Conservation (phyloP, 768 basidiomycete genomes). For the Kwoniella sp. region DNA sequence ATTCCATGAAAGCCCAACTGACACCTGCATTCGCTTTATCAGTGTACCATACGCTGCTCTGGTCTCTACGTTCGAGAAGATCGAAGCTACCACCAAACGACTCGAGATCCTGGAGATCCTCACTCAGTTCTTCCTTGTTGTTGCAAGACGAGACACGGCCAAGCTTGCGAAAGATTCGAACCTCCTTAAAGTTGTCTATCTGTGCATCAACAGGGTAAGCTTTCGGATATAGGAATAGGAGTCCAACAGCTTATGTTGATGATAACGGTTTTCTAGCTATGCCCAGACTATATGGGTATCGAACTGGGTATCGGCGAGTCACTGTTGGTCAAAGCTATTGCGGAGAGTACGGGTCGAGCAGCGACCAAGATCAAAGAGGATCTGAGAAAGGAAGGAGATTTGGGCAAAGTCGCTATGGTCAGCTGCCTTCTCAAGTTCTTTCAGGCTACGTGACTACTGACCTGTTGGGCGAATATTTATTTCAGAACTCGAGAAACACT, state of each 20-base stretch:
- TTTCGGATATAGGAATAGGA: conserved; percentile 8
- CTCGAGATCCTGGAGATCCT: conserved; percentile 87
- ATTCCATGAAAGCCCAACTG: conserved; percentile 8
- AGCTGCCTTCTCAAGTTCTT: no score
- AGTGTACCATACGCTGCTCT: conserved; percentile 95
- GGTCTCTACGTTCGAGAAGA: conserved; percentile 80
- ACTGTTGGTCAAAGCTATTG: conserved; percentile 90
- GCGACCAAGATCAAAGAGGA: conserved; percentile 80
- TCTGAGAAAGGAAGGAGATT: conserved; percentile 89
- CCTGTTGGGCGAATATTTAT: no score
- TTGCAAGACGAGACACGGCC: conserved; percentile 79
- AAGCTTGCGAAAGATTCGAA: conserved; percentile 66
- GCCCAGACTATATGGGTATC: conserved; percentile 91
- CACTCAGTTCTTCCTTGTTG: conserved; percentile 82
- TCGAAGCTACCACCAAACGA: conserved; percentile 93
- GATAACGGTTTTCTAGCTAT: conserved; percentile 63
- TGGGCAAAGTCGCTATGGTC: conserved; percentile 95
- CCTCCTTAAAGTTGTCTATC: conserved; percentile 84
- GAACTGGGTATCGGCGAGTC: conserved; percentile 97
- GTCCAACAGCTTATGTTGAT: conserved; percentile 15
- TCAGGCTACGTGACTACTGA: no score
- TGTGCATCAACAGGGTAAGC: conserved; percentile 91
- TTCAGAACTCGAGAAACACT: conserved; percentile 80
- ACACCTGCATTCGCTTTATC: background rate
- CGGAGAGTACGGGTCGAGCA: conserved; percentile 89